Conservation (phyloP, 2,329 filamentous ascomycete genomes). For the Clonostachys rhizophaga region DNA sequence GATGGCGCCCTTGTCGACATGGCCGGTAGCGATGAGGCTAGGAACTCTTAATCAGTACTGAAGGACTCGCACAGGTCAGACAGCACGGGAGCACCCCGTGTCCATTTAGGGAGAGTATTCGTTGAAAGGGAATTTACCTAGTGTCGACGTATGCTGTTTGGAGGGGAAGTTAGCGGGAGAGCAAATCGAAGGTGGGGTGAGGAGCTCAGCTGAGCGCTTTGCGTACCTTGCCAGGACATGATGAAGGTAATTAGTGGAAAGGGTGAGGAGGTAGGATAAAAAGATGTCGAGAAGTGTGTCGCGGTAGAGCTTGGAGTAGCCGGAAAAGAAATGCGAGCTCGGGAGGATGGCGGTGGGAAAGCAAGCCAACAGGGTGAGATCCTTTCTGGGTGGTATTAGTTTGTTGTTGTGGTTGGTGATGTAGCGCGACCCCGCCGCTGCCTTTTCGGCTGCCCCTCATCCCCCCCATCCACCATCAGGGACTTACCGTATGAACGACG, state of each 20-base stretch:
- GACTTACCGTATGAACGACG: no score
- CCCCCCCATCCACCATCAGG: no score
- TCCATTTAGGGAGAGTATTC: not conserved
- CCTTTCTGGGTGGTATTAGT: no score
- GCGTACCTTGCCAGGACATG: slow-evolving; percentile 9
- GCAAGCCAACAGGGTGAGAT: no score
- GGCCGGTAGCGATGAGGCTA: slow-evolving; percentile 75
- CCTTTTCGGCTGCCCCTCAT: no score
- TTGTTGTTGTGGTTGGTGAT: no score
- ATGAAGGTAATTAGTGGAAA: not conserved
- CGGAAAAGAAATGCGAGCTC: no score
- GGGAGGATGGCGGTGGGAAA: no score
- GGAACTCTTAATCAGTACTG: not conserved
- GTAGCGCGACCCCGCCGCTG: no score
- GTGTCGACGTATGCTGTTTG: slow-evolving; percentile 43
- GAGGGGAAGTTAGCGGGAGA: not conserved
- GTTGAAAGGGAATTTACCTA: slow-evolving; percentile 30
- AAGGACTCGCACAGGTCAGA: not conserved
- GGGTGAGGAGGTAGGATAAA: no score
- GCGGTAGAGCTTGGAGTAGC: no score
- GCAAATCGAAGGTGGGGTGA: not conserved
- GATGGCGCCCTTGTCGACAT: slow-evolving; percentile 81
- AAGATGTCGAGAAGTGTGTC: no score
- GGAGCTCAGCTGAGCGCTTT: not conserved
- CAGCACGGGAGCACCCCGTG: not conserved